phyloP scores from a whole-genome alignment of 2,329 filamentous ascomycete species.

The Ophiostoma novo-ulmi region DNA sequence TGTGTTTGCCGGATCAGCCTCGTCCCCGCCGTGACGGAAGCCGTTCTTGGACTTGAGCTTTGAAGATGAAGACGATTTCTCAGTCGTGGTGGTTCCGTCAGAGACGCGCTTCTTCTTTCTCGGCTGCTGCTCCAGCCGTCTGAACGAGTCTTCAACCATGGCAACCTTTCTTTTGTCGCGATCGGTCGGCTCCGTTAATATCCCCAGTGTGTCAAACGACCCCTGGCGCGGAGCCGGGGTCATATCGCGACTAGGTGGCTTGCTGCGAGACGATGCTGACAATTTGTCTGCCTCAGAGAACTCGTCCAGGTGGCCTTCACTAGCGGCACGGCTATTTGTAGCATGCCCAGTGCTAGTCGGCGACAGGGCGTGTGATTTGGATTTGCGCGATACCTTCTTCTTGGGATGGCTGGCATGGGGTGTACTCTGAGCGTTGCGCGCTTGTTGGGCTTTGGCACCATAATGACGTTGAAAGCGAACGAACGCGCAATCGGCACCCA shows the following conservation, averaged over 20 bases:
- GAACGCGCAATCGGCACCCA: constrained; percentile 59
- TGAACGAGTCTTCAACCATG: constrained; percentile 60
- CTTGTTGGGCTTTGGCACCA: constrained; percentile 16
- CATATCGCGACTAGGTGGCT: constrained; percentile 61
- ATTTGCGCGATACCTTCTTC: constrained; percentile 49
- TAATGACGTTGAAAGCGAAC: constrained; percentile 58
- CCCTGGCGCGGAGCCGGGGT: constrained; percentile 56
- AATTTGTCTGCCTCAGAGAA: constrained; percentile 48
- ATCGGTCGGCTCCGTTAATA: constrained; percentile 60
- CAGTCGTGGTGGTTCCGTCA: constrained; percentile 41
- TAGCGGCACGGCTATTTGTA: constrained; percentile 59
- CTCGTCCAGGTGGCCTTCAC: constrained; percentile 56
- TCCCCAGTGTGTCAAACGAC: constrained; percentile 54
- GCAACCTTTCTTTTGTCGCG: constrained; percentile 63
- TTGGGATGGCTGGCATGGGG: constrained; percentile 31
- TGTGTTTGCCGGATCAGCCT: constrained; percentile 32
- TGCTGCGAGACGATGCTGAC: constrained; percentile 54
- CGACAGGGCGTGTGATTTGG: constrained; percentile 52
- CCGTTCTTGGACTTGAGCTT: constrained; percentile 32
- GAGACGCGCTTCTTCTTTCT: constrained; percentile 60
- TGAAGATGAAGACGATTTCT: constrained; percentile 19
- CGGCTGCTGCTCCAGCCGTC: constrained; percentile 54
- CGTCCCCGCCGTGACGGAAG: constrained; percentile 22
- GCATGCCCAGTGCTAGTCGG: constrained; percentile 59
- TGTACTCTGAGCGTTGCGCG: constrained; percentile 41